Evolutionary conservation across 495 filamentous ascomycete species (phyloP), one percentile per base, ranked within the genome.

Genomic region (Diplogelasinospora grovesii): DNA sequence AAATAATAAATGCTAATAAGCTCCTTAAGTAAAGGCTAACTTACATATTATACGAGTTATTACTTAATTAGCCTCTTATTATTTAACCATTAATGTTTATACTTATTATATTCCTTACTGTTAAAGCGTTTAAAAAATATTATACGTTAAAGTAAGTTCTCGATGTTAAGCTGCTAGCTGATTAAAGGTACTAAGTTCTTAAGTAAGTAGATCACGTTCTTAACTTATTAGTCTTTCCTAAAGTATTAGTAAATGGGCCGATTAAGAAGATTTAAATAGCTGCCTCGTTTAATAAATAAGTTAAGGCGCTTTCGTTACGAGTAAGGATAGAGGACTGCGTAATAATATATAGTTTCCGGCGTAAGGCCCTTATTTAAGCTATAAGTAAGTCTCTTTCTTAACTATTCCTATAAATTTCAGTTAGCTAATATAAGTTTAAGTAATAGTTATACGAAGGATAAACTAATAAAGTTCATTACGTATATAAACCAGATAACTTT

Each of bases 191-290:
- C 26, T 28, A 13, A 13, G 26, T 11, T 11, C 23, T 38, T 38
- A 23, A 38, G 27, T 38, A 23, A 23, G 36, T 13, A 6, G 22
- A 38, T 27, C 11, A 25, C 10, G 22, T 38, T 25, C 36, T 38
- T 18, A 23, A 38, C 20, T 16, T 26, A 3, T 15, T 23, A 15
- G 36, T 38, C 18, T 38, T 38, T 19, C 36, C 21, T 18, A 23
- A 38, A 19, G 20, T 38, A 6, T 38, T 23, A 7, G n/a, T 11
- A 26, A 6, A 38, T 4, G n/a, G 36, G 5, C 36, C 22, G 16
- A 27, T 16, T 15, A 16, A 26, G 11, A 38, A 38, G 23, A 38
- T 38, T 14, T n/a, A 38, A n/a, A 38, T 23, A 19, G 36, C 5
- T 1, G 25, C 36, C 20, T 6, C 21, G 7, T 38, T 38, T 18